Percentiles rank a stretch among this genome's conserved stretches.
Conservation (phyloP, 306 rosid species). For the Glycine latifolia region DNA sequence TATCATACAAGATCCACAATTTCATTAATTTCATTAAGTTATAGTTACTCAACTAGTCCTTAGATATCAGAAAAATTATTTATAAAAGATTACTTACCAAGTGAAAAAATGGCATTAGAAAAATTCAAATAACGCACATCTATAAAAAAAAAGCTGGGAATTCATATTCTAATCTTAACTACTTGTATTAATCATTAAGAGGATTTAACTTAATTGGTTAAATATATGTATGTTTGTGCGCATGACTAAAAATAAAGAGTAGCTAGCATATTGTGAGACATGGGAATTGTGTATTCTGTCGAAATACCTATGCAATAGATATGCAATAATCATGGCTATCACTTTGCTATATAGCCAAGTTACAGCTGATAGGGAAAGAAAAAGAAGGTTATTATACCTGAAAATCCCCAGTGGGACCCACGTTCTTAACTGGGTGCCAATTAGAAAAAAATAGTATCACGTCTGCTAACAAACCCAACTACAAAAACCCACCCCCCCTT, state of each 20-base stretch:
- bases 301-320: slow-evolving; percentile 26
- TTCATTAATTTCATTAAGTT: too few species aligned
- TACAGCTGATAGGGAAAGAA: slow-evolving; percentile 44
- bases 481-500: slow-evolving; percentile 56
- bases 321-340: slow-evolving; percentile 38
- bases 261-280: slow-evolving; percentile 18
- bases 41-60: too few species aligned
- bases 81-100: too few species aligned
- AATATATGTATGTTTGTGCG: neutral
- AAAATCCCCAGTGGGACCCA: slow-evolving; percentile 62
- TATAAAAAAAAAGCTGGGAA: too few species aligned
- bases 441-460: slow-evolving; percentile 33
- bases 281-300: slow-evolving; percentile 51
- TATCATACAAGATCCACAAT: too few species aligned
- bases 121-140: too few species aligned
- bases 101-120: too few species aligned
- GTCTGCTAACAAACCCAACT: slow-evolving; percentile 47
- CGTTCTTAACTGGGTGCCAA: slow-evolving; percentile 53
- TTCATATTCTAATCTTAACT: too few species aligned
- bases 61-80: too few species aligned
- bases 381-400: slow-evolving; percentile 36
- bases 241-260: neutral
- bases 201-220: too few species aligned
- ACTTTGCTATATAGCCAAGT: slow-evolving; percentile 51
- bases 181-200: too few species aligned